A percentile compares a stretch with the other conserved stretches of the same genome.
These are phyloP conservation scores for Trichaptum fuscoviolaceum DNA, from an alignment of 768 basidiomycete genomes.

Conservation along the genomic window DNA sequence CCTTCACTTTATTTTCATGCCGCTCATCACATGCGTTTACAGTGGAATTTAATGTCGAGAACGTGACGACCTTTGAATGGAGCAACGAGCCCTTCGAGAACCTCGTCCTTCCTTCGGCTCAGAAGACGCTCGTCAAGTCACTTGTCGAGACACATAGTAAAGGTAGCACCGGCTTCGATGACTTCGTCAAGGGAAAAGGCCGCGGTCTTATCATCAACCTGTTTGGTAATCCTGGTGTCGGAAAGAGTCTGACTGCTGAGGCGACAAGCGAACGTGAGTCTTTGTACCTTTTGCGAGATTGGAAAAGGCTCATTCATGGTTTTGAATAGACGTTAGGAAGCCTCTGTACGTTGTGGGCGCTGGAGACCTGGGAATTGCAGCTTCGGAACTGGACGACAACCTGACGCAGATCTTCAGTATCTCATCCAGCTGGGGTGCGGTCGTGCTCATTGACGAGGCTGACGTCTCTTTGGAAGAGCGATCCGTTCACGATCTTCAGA, in stretches of 20 bases:
- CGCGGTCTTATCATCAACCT: slow-evolving; percentile 29
- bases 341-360: slow-evolving; percentile 30
- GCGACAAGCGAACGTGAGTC: slow-evolving; percentile 30
- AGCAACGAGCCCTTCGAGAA: slow-evolving; percentile 51
- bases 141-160: slow-evolving; percentile 53
- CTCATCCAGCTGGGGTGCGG: slow-evolving; percentile 28
- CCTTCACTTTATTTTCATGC: slow-evolving; percentile 7
- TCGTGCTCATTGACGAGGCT: slow-evolving; percentile 36
- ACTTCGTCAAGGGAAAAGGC: slow-evolving; percentile 31
- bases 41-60: slow-evolving; percentile 60
- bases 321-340: slow-evolving; percentile 22
- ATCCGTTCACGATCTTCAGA: slow-evolving; percentile 54
- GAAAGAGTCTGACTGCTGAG: slow-evolving; percentile 30
- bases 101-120: slow-evolving; percentile 47
- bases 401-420: slow-evolving; percentile 28
- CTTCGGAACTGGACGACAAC: slow-evolving; percentile 23
- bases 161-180: slow-evolving; percentile 30
- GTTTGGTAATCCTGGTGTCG: slow-evolving; percentile 26
- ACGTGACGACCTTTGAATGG: slow-evolving; percentile 51
- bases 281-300: background rate
- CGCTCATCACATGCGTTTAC: background rate
- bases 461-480: slow-evolving; percentile 72
- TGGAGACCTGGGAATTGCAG: slow-evolving; percentile 29
- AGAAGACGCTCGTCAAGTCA: slow-evolving; percentile 50
- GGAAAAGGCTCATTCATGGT: too few species aligned